These are phyloP conservation scores for Meyerozyma smithsonii DNA, from an alignment of 1,139 yeast genomes.

Conservation along the genomic window DNA sequence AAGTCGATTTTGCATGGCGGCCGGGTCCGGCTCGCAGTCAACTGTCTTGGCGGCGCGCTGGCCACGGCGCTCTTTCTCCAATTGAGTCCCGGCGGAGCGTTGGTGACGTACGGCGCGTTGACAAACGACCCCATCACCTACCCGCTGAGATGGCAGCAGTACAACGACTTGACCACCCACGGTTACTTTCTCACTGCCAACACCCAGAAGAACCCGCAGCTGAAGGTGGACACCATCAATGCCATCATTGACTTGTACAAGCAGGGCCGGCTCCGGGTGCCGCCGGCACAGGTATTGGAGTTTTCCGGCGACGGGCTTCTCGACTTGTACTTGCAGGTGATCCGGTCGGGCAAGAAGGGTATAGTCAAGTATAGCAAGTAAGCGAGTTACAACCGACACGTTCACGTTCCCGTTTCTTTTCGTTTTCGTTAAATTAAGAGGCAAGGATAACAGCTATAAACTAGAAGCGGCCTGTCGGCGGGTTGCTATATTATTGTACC, in stretches of 20 bases:
- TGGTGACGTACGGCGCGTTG: constrained; percentile 27
- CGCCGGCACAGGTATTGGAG: constrained; percentile 8
- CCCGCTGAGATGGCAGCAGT: constrained; percentile 14
- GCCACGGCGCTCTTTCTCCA: constrained; percentile 20
- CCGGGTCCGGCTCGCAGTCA: constrained; percentile 27
- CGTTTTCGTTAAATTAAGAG: too few species aligned
- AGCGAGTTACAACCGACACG: too few species aligned
- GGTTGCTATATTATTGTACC: not conserved
- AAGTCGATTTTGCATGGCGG: constrained; percentile 12
- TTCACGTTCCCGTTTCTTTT: too few species aligned
- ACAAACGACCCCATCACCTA: constrained; percentile 11
- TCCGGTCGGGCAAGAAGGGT: not conserved
- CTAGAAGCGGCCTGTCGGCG: too few species aligned
- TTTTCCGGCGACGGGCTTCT: constrained; percentile 7
- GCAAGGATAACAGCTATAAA: not conserved
- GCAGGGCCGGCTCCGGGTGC: constrained; percentile 10
- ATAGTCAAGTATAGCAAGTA: not conserved
- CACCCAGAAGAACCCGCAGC: constrained; percentile 13
- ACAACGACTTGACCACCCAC: constrained; percentile 15
- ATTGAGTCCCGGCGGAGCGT: constrained; percentile 21
- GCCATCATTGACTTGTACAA: constrained; percentile 12
- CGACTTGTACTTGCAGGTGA: not conserved
- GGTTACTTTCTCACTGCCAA: constrained; percentile 19
- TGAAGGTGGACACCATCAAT: constrained; percentile 13
- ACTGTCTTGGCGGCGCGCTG: constrained; percentile 28